Percentiles rank a stretch among this genome's conserved stretches.
Evolutionary conservation across 352 stramenopile genomes (phyloP).

Genomic region (Phytophthora hibernalis): DNA sequence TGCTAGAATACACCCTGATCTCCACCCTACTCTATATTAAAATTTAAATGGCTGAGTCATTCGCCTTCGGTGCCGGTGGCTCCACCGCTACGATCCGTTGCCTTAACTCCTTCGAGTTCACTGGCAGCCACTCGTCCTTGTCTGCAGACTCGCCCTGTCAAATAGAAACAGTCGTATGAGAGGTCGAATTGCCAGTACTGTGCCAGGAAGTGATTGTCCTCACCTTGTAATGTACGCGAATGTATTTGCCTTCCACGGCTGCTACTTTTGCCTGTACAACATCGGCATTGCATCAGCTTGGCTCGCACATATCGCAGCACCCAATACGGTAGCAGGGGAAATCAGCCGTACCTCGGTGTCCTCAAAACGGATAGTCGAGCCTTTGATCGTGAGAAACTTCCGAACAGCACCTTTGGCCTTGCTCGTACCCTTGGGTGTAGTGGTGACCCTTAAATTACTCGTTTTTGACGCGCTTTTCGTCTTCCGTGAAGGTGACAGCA

Average conservation of each 20-base stretch:
- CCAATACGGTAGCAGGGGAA: conserved; percentile 2
- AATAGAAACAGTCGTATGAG: not conserved
- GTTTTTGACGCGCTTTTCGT: conserved; percentile 24
- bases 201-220: not conserved
- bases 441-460: conserved; percentile 8
- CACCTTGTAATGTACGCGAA: conserved; percentile 86
- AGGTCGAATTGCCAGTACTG: conserved; percentile 2
- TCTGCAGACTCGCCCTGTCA: conserved; percentile 67
- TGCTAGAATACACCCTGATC: conserved; percentile 8
- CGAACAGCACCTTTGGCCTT: conserved; percentile 32
- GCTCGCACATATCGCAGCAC: not conserved
- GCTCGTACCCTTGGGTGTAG: conserved; percentile 40
- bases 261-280: conserved; percentile 60
- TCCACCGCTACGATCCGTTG: conserved; percentile 53
- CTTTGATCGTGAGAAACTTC: conserved; percentile 67
- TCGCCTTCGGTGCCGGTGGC: conserved; percentile 35
- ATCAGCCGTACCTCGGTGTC: conserved; percentile 55
- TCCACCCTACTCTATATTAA: conserved; percentile 10
- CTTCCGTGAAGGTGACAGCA: conserved; percentile 34
- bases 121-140: conserved; percentile 75
- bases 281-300: conserved; percentile 13
- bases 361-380: conserved; percentile 69
- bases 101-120: conserved; percentile 54
- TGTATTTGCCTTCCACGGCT: conserved; percentile 74
- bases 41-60: conserved; percentile 14